Evolutionary conservation across 257 asterid species (phyloP).

Genomic region (Solanum ossicruentum): DNA sequence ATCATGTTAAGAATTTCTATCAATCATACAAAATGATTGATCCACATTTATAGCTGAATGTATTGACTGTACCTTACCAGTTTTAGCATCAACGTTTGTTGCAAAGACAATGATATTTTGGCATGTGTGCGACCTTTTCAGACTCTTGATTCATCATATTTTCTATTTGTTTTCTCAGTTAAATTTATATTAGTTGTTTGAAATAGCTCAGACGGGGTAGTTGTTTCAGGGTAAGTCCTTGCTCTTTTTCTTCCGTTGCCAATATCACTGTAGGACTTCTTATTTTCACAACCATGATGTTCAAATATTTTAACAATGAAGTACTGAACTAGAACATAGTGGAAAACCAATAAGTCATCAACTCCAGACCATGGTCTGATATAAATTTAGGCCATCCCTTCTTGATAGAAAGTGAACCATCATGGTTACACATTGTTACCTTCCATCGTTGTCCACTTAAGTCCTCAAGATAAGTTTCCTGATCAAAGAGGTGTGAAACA

Average conservation of each 20-base stretch:
- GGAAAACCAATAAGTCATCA: constrained; percentile 30
- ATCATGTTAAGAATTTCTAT: constrained; percentile 5
- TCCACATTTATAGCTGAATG: constrained; percentile 1
- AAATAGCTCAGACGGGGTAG: background rate
- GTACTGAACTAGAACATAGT: constrained; percentile 10
- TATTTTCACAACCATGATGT: constrained; percentile 21
- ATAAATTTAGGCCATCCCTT: constrained; percentile 52
- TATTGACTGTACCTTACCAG: background rate
- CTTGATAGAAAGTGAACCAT: constrained; percentile 25
- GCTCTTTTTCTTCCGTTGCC: background rate
- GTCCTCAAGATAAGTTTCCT: constrained; percentile 38
- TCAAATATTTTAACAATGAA: constrained; percentile 39
- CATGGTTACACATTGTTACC: constrained; percentile 16
- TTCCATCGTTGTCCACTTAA: constrained; percentile 23
- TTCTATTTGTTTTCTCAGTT: too few species aligned
- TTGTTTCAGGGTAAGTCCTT: background rate
- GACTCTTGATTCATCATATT: too few species aligned
- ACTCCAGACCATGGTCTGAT: constrained; percentile 19
- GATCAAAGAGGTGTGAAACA: constrained; percentile 12
- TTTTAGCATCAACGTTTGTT: background rate
- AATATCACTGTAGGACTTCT: background rate
- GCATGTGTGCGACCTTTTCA: too few species aligned
- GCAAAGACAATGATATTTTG: too few species aligned
- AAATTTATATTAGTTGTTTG: too few species aligned
- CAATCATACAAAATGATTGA: constrained; percentile 13